phyloP scores from a whole-genome alignment of 352 stramenopile genomes.

The Globisporangium cystogenes region DNA sequence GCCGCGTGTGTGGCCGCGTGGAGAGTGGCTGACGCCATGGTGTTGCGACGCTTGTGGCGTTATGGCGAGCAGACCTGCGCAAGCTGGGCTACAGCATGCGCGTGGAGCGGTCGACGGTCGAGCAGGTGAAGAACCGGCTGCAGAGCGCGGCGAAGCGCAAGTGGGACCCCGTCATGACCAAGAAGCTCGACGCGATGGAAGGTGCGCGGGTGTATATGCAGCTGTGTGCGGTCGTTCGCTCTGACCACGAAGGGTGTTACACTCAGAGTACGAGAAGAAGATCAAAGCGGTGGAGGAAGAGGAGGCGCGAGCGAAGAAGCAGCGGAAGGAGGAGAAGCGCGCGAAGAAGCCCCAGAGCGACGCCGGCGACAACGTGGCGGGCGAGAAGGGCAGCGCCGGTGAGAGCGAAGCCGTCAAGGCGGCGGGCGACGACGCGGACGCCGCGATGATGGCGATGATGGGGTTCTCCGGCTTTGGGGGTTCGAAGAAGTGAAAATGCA shows the following conservation, averaged over 20 bases:
- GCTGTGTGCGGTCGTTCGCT: background rate
- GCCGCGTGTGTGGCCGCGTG: background rate
- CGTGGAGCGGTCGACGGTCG: conserved; percentile 83
- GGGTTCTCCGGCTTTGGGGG: conserved; percentile 85
- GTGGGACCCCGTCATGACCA: conserved; percentile 74
- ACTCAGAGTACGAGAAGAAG: conserved; percentile 89
- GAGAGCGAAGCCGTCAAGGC: background rate
- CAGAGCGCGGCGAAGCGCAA: conserved; percentile 80
- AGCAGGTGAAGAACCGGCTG: conserved; percentile 84
- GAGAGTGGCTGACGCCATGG: background rate
- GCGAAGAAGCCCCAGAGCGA: conserved; percentile 34
- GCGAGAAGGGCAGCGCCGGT: conserved; percentile 10
- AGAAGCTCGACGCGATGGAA: conserved; percentile 81
- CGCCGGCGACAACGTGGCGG: conserved; percentile 2
- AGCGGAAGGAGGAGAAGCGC: conserved; percentile 77
- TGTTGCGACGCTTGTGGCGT: no score
- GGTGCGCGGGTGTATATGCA: conserved; percentile 9
- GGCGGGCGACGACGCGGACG: conserved; percentile 37
- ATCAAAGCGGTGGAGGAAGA: conserved; percentile 63
- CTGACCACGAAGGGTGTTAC: background rate
- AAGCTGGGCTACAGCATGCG: conserved; percentile 91
- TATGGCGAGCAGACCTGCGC: conserved; percentile 58
- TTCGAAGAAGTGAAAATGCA: conserved; percentile 51
- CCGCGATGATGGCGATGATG: conserved; percentile 91
- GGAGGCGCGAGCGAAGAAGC: conserved; percentile 56